Conservation (phyloP, 2,329 filamentous ascomycete species). For the Sporothrix dimorphospora region DNA sequence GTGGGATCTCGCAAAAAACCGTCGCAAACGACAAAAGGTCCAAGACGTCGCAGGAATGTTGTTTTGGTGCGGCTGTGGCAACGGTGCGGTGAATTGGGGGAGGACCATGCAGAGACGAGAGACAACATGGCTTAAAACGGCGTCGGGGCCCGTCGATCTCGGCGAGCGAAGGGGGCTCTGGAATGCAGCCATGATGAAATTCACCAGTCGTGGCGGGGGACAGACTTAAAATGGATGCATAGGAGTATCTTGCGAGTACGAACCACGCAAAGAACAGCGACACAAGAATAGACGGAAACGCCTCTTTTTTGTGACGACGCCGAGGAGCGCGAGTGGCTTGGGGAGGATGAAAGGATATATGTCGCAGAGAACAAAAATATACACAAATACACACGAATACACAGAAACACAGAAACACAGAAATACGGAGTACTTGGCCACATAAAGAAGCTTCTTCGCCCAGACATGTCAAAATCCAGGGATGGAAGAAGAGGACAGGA, state of each 20-base stretch:
- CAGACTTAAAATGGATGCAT: not conserved
- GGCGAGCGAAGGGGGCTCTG: not conserved
- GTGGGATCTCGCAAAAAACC: not conserved
- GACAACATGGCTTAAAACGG: not conserved
- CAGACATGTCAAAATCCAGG: not conserved
- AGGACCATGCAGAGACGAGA: not conserved
- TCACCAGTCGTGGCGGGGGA: not conserved
- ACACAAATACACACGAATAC: no score
- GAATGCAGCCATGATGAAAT: slow-evolving; percentile 8
- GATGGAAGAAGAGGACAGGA: not conserved
- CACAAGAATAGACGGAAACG: slow-evolving; percentile 1
- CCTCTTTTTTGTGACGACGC: not conserved
- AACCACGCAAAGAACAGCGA: not conserved
- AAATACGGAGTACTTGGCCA: not conserved
- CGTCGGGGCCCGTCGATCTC: not conserved
- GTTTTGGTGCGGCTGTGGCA: slow-evolving; percentile 5
- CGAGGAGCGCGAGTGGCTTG: not conserved
- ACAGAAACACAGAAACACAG: no score
- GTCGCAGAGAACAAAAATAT: not conserved
- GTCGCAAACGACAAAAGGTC: not conserved
- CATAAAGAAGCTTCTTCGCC: not conserved
- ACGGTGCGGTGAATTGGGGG: not conserved
- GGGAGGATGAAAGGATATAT: not conserved
- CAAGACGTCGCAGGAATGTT: not conserved
- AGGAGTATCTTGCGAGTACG: not conserved